These are phyloP conservation scores for Plasmodium gaboni DNA, from an alignment of 169 alveolate species.

Conservation along the genomic window DNA sequence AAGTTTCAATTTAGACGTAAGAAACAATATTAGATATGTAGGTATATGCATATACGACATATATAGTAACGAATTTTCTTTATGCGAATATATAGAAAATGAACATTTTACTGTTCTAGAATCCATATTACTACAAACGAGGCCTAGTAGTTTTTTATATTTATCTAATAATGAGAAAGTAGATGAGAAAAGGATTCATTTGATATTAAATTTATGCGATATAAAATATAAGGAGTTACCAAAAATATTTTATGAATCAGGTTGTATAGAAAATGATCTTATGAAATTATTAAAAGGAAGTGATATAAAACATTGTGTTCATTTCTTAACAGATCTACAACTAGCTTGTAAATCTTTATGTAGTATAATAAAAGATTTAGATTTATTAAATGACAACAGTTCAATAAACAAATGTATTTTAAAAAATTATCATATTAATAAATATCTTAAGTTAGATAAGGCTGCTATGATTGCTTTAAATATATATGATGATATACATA, in stretches of 20 bases:
- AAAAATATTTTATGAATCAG: conserved; percentile 18
- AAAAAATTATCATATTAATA: conserved; percentile 77
- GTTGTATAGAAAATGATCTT: conserved; percentile 77
- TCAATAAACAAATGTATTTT: conserved; percentile 78
- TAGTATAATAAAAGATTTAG: conserved; percentile 77
- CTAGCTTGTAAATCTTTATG: conserved; percentile 78
- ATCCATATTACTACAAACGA: conserved; percentile 51
- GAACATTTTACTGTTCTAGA: conserved; percentile 71
- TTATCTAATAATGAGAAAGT: conserved; percentile 23
- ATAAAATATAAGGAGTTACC: conserved; percentile 32
- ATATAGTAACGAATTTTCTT: conserved; percentile 43
- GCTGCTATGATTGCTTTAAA: conserved; percentile 84
- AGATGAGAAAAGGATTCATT: conserved; percentile 61
- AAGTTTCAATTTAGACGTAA: conserved; percentile 29
- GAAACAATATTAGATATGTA: conserved; percentile 33
- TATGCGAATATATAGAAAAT: conserved; percentile 75
- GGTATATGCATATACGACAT: conserved; percentile 62
- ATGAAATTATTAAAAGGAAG: conserved; percentile 75
- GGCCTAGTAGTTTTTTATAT: conserved; percentile 28
- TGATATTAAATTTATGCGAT: conserved; percentile 62
- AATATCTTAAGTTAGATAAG: conserved; percentile 82
- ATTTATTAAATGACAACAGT: conserved; percentile 75
- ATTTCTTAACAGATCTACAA: conserved; percentile 52
- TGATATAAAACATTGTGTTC: conserved; percentile 77
- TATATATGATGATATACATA: conserved; percentile 53